Evolutionary conservation across 331 rosid genomes (phyloP).

Genomic region (Dryas integrifolia): DNA sequence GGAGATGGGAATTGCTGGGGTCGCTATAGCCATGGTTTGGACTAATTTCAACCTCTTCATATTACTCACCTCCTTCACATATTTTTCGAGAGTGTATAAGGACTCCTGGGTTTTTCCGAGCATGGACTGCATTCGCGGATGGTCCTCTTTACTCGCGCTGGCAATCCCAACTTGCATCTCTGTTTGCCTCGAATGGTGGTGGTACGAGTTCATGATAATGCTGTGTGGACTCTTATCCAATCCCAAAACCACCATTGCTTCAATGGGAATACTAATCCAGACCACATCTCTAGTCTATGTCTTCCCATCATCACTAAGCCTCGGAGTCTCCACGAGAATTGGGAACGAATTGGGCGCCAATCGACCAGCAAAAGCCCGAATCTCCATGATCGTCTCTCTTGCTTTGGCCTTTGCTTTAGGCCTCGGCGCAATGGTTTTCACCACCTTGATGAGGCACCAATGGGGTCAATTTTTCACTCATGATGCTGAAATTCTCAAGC

Average conservation of each 20-base stretch:
- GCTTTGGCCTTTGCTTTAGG: conserved; percentile 54
- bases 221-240: conserved; percentile 71
- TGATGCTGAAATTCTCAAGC: conserved; percentile 52
- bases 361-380: conserved; percentile 66
- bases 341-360: conserved; percentile 83
- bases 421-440: conserved; percentile 60
- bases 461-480: conserved; percentile 83
- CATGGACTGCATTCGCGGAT: conserved; percentile 65
- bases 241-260: conserved; percentile 80
- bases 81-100: conserved; percentile 64
- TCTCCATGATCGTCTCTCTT: conserved; percentile 69
- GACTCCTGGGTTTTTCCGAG: conserved; percentile 84
- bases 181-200: conserved; percentile 98
- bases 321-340: conserved; percentile 79
- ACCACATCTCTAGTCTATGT: conserved; percentile 82
- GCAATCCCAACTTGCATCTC: conserved; percentile 83
- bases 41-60: conserved; percentile 66
- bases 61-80: conserved; percentile 52
- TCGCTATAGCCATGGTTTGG: conserved; percentile 79
- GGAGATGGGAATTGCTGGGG: conserved; percentile 79
- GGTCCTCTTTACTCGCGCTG: conserved; percentile 69
- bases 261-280: conserved; percentile 92
- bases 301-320: conserved; percentile 81
- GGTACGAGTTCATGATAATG: conserved; percentile 92
- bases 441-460: conserved; percentile 61